A percentile compares a stretch with the other conserved stretches of the same genome.
Conservation (phyloP, 768 basidiomycete species). For the Clitopilus hobsonii region DNA sequence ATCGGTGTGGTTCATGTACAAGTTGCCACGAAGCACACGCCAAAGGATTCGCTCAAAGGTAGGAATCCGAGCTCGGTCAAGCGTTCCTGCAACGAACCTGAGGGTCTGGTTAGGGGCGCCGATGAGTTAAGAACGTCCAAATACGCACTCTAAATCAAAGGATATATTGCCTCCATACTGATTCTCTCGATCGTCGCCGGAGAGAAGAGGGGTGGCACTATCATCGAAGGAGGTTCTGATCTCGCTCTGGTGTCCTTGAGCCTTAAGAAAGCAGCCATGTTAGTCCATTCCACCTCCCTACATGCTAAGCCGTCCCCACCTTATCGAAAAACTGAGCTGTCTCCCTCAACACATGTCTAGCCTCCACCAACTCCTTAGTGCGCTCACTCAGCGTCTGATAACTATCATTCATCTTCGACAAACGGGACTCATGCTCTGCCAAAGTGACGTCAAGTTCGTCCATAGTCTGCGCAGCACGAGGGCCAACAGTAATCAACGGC, state of each 20-base stretch:
- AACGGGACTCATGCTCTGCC: constrained; percentile 77
- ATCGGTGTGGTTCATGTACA: constrained; percentile 99
- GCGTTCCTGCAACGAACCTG: constrained; percentile 96
- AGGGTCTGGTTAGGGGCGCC: not conserved
- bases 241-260: constrained; percentile 71
- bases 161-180: constrained; percentile 49
- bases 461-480: constrained; percentile 87
- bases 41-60: constrained; percentile 97
- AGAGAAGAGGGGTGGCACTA: constrained; percentile 83
- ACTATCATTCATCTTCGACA: constrained; percentile 88
- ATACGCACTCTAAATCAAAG: constrained; percentile 84
- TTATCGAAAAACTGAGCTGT: constrained; percentile 95
- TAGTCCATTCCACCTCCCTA: not conserved
- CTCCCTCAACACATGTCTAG: constrained; percentile 89
- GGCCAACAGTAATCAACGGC: constrained; percentile 84
- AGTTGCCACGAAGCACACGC: constrained; percentile 95
- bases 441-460: constrained; percentile 91
- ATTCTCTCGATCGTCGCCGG: constrained; percentile 82
- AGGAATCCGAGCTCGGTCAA: constrained; percentile 85
- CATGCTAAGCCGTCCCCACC: constrained; percentile 32
- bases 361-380: constrained; percentile 85
- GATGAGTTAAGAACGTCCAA: not conserved
- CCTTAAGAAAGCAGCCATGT: constrained; percentile 37
- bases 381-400: constrained; percentile 87
- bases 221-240: constrained; percentile 91